Evolutionary conservation across 2,329 filamentous ascomycete genomes (phyloP).

Genomic region (Periglandula ipomoeae): DNA sequence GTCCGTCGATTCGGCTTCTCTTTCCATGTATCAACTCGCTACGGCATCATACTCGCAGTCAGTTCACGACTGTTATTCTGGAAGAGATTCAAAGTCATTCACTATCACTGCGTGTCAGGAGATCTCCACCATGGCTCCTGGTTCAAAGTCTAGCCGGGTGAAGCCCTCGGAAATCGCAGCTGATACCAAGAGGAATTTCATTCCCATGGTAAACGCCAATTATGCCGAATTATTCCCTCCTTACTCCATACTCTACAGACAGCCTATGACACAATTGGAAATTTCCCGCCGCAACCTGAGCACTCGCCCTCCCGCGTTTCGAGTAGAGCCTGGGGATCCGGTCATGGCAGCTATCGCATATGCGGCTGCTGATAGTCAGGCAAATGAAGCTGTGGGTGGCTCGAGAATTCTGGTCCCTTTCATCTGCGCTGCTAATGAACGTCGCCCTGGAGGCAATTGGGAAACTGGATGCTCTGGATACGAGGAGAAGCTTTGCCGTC

Average conservation of each 20-base stretch:
- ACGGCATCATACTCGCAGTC: not conserved
- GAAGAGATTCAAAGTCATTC: not conserved
- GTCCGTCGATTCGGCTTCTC: slow-evolving; percentile 3
- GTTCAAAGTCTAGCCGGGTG: slow-evolving; percentile 22
- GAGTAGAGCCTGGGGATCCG: slow-evolving; percentile 47
- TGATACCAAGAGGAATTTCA: slow-evolving; percentile 62
- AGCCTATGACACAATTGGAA: slow-evolving; percentile 37
- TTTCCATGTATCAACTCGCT: slow-evolving; percentile 11
- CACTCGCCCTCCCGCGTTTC: slow-evolving; percentile 36
- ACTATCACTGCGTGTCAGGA: not conserved
- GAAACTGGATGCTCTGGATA: slow-evolving; percentile 47
- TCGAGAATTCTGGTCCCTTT: slow-evolving; percentile 45
- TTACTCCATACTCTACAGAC: slow-evolving; percentile 49
- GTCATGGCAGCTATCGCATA: slow-evolving; percentile 53
- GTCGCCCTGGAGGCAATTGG: slow-evolving; percentile 71
- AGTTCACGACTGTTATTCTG: not conserved
- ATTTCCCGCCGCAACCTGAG: slow-evolving; percentile 25
- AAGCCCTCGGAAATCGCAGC: slow-evolving; percentile 54
- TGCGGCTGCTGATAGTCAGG: slow-evolving; percentile 30
- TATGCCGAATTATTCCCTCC: slow-evolving; percentile 46
- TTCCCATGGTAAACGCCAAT: slow-evolving; percentile 52
- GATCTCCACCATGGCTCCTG: slow-evolving; percentile 20
- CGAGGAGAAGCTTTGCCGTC: slow-evolving; percentile 61
- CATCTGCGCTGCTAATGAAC: slow-evolving; percentile 68
- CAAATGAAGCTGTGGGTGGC: slow-evolving; percentile 23